A percentile compares a stretch with the other conserved stretches of the same genome.
Evolutionary conservation across 495 filamentous ascomycete species (phyloP).

Genomic region (Articulospora tetracladia): DNA sequence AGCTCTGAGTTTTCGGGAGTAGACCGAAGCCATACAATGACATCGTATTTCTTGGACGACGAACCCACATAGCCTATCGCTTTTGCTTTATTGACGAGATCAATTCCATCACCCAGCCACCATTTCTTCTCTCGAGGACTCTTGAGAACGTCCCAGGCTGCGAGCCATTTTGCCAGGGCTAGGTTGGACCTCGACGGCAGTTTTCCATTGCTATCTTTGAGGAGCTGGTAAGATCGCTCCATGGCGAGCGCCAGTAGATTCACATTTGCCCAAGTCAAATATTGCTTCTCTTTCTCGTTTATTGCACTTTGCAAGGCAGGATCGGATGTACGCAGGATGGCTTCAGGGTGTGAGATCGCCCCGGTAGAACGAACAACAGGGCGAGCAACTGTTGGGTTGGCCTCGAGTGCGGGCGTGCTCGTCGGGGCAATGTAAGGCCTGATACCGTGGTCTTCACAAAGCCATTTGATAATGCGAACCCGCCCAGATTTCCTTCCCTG

Average conservation of each 20-base stretch:
- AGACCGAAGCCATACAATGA: constrained; percentile 14
- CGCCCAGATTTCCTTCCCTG: constrained; percentile 18
- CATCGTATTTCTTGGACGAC: constrained; percentile 18
- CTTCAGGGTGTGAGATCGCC: constrained; percentile 17
- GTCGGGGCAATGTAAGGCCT: constrained; percentile 11
- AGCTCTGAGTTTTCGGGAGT: constrained; percentile 11
- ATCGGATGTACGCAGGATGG: constrained; percentile 15
- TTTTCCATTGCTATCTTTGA: constrained; percentile 19
- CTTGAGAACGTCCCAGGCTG: constrained; percentile 20
- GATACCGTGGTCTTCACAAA: constrained; percentile 15
- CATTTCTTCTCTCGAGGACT: constrained; percentile 16
- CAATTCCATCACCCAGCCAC: constrained; percentile 22
- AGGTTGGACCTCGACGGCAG: constrained; percentile 6
- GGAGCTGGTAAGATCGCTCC: constrained; percentile 14
- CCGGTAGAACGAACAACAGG: constrained; percentile 3
- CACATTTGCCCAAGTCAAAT: background rate
- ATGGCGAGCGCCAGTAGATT: constrained; percentile 12
- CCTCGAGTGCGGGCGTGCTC: background rate
- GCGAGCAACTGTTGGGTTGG: background rate
- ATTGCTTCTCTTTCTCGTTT: constrained; percentile 9
- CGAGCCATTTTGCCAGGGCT: constrained; percentile 12
- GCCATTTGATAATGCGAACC: constrained; percentile 16
- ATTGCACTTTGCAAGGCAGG: constrained; percentile 10
- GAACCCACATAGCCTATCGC: constrained; percentile 19
- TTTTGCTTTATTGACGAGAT: constrained; percentile 20